Percentiles rank a stretch among this genome's conserved stretches.
Conservation (phyloP, 768 basidiomycete species). For the Suillus hirtellus region DNA sequence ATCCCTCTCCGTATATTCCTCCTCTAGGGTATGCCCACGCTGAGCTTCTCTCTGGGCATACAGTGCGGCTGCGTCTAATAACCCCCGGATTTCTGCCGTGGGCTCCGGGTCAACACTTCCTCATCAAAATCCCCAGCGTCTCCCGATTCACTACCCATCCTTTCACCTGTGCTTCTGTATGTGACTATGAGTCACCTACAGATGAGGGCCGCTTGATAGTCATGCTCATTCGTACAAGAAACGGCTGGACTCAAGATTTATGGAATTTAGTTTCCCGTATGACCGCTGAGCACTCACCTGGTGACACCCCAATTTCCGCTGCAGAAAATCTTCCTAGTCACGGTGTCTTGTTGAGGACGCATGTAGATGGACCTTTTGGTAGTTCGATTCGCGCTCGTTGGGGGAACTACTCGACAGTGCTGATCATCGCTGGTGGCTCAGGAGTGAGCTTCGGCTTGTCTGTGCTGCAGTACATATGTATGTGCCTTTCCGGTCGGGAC, state of each 20-base stretch:
- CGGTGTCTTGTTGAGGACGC: slow-evolving; percentile 56
- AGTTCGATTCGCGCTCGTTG: slow-evolving; percentile 60
- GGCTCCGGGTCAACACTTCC: slow-evolving; percentile 80
- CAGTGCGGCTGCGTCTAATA: slow-evolving; percentile 65
- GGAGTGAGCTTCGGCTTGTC: slow-evolving; percentile 74
- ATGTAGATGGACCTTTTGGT: slow-evolving; percentile 71
- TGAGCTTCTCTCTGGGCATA: slow-evolving; percentile 68
- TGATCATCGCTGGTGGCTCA: slow-evolving; percentile 71
- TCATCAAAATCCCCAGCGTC: slow-evolving; percentile 65
- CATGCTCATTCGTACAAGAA: slow-evolving; percentile 67
- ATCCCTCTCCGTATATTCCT: slow-evolving; percentile 37
- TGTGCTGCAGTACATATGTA: slow-evolving; percentile 62
- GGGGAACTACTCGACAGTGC: slow-evolving; percentile 55
- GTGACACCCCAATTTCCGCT: slow-evolving; percentile 16
- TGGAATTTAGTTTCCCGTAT: slow-evolving; percentile 54
- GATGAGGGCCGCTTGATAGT: slow-evolving; percentile 56
- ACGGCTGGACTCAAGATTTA: slow-evolving; percentile 67
- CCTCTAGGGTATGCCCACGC: slow-evolving; percentile 70
- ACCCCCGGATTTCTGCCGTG: slow-evolving; percentile 58
- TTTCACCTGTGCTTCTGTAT: slow-evolving; percentile 68
- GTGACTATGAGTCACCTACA: slow-evolving; percentile 45
- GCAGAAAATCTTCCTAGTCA: slow-evolving; percentile 32
- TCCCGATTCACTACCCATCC: slow-evolving; percentile 66
- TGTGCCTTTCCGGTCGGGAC: slow-evolving; percentile 57
- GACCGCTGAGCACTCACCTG: slow-evolving; percentile 35